Evolutionary conservation across 352 stramenopile species (phyloP), one percentile per base, ranked within the genome.

Genomic region (Blastocystis sp.): DNA sequence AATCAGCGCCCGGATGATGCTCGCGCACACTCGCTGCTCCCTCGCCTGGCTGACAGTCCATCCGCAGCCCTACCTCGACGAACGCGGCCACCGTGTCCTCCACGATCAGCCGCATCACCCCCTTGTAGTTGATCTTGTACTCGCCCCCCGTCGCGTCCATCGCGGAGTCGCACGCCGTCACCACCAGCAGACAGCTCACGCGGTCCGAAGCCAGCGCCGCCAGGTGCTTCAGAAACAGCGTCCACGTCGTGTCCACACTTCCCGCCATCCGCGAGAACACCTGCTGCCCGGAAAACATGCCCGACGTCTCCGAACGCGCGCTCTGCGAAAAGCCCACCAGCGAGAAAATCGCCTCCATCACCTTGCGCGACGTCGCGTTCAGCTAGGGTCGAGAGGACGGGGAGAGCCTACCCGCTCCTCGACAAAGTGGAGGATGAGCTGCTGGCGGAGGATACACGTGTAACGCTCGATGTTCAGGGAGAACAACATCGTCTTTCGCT

Each of bases 111-210:
- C 18, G 11, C 15, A 79, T 79, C 11, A 79, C 68, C 7, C 68
- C 68, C 50, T 5, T 37, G 50, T 79, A 79, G 68, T 79, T 79
- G 41, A 79, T 23, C 20, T 39, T 56, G 68, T 79, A 79, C 50
- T 62, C 43, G 1, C 68, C 68, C 7, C 68, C 68, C 50, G 68
- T 79, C n/a, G 43, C 68, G 50, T 79, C 68, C 18, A 79, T n/a
- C 43, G 37, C 68, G 8, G 37, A 62, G n/a, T 79, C 50, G 50
- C 43, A 79, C 18, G 37, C 11, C 9, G 68, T 79, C 20, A 79
- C 68, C 34, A 79, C 68, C 20, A 8, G 20, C 68, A 79, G 23
- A 41, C 68, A 79, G 41, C 29, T 79, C 68, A 79, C 20, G 9
- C 41, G 68, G 3, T 56, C 34, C 41, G 68, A 79, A 20, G 26